Evolutionary conservation across 1,139 yeast species (phyloP).

Genomic region (Saccharomyces hybrid): DNA sequence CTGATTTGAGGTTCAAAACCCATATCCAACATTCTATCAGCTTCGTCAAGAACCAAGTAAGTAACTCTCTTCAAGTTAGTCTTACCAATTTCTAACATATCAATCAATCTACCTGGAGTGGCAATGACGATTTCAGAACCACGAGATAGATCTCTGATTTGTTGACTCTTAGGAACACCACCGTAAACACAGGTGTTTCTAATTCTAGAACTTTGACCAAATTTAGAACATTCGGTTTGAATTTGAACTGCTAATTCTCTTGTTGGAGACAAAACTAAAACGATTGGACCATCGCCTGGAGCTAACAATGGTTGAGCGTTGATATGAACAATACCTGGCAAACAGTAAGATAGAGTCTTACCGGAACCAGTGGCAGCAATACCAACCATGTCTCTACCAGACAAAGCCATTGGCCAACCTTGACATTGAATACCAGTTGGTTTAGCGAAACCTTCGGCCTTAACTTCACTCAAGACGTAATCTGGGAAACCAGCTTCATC

Average conservation of each 20-base stretch:
- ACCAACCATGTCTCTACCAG: constrained; percentile 99
- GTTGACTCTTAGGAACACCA: constrained; percentile 98
- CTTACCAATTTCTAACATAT: constrained; percentile 91
- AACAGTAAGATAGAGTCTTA: constrained; percentile 92
- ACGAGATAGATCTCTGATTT: constrained; percentile 87
- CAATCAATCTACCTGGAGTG: constrained; percentile 97
- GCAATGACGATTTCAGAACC: constrained; percentile 96
- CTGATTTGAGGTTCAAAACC: constrained; percentile 96
- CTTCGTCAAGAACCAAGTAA: constrained; percentile 93
- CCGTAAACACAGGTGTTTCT: constrained; percentile 98
- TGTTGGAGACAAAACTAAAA: constrained; percentile 92
- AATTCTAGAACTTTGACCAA: constrained; percentile 84
- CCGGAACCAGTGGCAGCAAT: constrained; percentile 99
- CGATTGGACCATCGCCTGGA: constrained; percentile 97
- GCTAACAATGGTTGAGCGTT: constrained; percentile 92
- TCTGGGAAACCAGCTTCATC: constrained; percentile 98
- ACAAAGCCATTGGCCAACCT: constrained; percentile 99
- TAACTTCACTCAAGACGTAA: constrained; percentile 82
- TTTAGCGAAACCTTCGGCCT: constrained; percentile 83
- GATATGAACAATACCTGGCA: constrained; percentile 95
- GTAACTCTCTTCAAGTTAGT: constrained; percentile 95
- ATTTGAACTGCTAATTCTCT: constrained; percentile 98
- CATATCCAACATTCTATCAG: constrained; percentile 95
- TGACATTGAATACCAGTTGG: constrained; percentile 98
- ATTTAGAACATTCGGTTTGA: constrained; percentile 91